These are phyloP conservation scores for Fusarium sp. DNA, from an alignment of 2,329 filamentous ascomycete genomes.

Conservation along the genomic window DNA sequence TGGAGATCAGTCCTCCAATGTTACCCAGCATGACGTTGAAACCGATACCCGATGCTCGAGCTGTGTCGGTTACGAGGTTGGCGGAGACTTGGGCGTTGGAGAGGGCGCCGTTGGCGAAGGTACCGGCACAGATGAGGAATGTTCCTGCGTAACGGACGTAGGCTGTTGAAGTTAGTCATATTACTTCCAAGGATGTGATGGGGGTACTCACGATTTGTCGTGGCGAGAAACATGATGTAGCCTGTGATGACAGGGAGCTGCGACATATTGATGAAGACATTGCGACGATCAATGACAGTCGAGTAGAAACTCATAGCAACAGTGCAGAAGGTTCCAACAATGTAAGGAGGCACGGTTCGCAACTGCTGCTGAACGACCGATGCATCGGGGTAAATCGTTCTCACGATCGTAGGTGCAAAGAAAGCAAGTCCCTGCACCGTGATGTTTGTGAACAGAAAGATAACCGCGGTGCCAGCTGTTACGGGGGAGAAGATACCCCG, in stretches of 20 bases:
- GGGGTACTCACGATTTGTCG: slow-evolving; percentile 47
- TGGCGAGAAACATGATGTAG: slow-evolving; percentile 72
- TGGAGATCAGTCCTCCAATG: slow-evolving; percentile 72
- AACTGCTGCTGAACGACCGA: slow-evolving; percentile 69
- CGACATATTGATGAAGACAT: slow-evolving; percentile 65
- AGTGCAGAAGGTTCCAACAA: slow-evolving; percentile 61
- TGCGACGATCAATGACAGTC: slow-evolving; percentile 64
- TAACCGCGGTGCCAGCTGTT: slow-evolving; percentile 62
- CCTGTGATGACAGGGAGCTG: slow-evolving; percentile 69
- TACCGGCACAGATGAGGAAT: slow-evolving; percentile 57
- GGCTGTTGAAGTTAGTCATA: background rate
- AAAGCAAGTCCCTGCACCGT: slow-evolving; percentile 74
- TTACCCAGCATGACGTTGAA: slow-evolving; percentile 45
- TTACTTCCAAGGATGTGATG: too few species aligned
- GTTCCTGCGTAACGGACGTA: slow-evolving; percentile 70
- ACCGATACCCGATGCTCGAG: slow-evolving; percentile 33
- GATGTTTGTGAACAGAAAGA: slow-evolving; percentile 73
- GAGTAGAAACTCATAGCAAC: slow-evolving; percentile 49
- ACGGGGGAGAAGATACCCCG: slow-evolving; percentile 54
- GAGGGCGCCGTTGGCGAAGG: slow-evolving; percentile 58
- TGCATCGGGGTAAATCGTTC: slow-evolving; percentile 68
- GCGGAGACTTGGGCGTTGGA: slow-evolving; percentile 27
- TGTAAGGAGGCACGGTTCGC: slow-evolving; percentile 61
- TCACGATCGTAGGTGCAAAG: slow-evolving; percentile 73
- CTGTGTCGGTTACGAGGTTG: slow-evolving; percentile 33